Evolutionary conservation across 2,329 filamentous ascomycete genomes (phyloP).

Genomic region (Fusarium phyllophilum): DNA sequence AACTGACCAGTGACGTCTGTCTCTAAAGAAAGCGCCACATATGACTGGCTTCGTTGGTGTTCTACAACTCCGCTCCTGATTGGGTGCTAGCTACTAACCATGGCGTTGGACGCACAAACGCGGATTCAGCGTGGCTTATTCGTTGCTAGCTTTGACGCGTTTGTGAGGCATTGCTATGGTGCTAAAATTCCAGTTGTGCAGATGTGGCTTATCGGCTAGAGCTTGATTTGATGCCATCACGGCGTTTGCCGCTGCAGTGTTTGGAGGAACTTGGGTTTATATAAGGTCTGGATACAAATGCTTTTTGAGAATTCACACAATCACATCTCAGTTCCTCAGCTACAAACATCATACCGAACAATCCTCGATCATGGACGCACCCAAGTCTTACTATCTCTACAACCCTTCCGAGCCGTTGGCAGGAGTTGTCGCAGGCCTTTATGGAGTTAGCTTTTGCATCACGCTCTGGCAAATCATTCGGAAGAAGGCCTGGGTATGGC

Average conservation of each 20-base stretch:
- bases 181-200: background rate
- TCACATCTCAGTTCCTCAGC: background rate
- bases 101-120: background rate
- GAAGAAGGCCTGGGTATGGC: conserved; percentile 36
- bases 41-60: conserved; percentile 2
- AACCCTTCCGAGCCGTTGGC: conserved; percentile 29
- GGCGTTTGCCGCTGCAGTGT: background rate
- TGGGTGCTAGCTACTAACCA: background rate
- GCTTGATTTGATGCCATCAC: background rate
- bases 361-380: background rate
- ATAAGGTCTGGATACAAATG: background rate
- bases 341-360: background rate
- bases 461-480: conserved; percentile 32
- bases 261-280: background rate
- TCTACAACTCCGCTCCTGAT: background rate
- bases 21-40: conserved; percentile 1
- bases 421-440: conserved; percentile 32
- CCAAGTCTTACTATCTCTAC: conserved; percentile 32
- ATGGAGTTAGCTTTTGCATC: conserved; percentile 23
- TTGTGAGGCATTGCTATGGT: conserved; percentile 1
- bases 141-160: background rate
- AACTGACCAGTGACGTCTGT: background rate
- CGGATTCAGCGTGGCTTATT: conserved; percentile 1
- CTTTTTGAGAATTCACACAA: background rate
- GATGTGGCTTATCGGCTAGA: background rate